Base-by-base conservation (phyloP, 2,329 filamentous ascomycete genomes). In the Colletotrichum spinosum region DNA sequence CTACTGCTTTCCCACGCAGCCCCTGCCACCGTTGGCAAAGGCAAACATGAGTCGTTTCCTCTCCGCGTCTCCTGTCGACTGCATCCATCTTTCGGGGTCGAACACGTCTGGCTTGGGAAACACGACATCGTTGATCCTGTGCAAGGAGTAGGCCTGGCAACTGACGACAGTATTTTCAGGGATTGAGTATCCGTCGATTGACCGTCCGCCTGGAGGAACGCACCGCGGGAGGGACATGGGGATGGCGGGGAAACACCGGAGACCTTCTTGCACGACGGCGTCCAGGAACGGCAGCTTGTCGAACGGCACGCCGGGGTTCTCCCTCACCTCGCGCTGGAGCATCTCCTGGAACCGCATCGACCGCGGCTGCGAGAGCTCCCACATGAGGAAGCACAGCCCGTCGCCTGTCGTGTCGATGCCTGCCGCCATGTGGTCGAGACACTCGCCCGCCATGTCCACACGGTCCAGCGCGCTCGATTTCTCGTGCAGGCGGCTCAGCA, bases 41-140 rank as follows among this genome's bases (percentile, higher is more conserved):
- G 90, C 85, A 79, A 90, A 91, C 71, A 90, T 86, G 8, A 87
- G 72, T 48, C 86, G 80, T 69, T 86, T 86, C 62, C 87, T 82
- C 71, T 95, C 91, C 65, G 90, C 84, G 70, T 95, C 92, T 2
- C 92, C 93, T 50, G 90, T 85, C 8, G 85, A 83, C 13, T 85
- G 88, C 69, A 97, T 86, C 94, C 94, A 97, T 70, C 95, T 86
- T 61, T 95, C 92, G 0, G 94, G 94, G 55, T 90, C 83, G 73
- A 94, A 97, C 6, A 76, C 78, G 66, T 97, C 91, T 0, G 94
- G 91, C 48, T 94, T 85, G 1, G 90, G 88, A 74, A 97, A 98
- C 1, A 93, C 90, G 60, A 89, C 83, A 10, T 78, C 74, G 68
- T 90, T 85, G 60, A 88, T 79, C 17, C 84, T 83, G 68, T 90